Evolutionary conservation across 306 rosid genomes (phyloP).

Genomic region (Rosa rugosa): DNA sequence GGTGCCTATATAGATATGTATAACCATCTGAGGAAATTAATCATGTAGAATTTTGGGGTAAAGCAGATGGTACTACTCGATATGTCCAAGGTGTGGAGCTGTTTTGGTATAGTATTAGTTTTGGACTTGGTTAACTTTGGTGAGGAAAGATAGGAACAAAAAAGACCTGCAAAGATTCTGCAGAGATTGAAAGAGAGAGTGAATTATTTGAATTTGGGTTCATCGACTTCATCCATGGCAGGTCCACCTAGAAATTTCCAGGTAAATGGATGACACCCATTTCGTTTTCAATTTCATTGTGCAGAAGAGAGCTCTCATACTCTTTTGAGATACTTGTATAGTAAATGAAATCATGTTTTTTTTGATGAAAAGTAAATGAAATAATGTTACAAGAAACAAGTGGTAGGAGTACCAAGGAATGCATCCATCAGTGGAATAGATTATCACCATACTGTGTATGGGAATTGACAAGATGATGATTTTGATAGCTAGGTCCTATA

Average conservation of each 20-base stretch:
- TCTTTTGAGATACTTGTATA: neutral
- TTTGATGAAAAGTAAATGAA: neutral
- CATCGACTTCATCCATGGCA: conserved; percentile 10
- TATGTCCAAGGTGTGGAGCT: conserved; percentile 33
- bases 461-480: neutral
- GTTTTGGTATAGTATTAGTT: conserved; percentile 27
- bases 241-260: conserved; percentile 55
- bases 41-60: conserved; percentile 40
- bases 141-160: conserved; percentile 36
- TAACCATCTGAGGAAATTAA: conserved; percentile 55
- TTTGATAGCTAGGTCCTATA: neutral
- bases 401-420: neutral
- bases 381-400: neutral
- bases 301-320: conserved; percentile 2
- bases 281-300: neutral
- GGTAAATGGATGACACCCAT: conserved; percentile 42
- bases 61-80: conserved; percentile 22
- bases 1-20: conserved; percentile 37
- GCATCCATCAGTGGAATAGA: neutral
- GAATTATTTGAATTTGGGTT: conserved; percentile 32
- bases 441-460: neutral
- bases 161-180: conserved; percentile 65
- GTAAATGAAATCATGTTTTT: neutral
- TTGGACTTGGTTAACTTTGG: conserved; percentile 7
- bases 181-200: conserved; percentile 18